phyloP scores from a whole-genome alignment of 805 yeast species.

The Jamesozyma jinghongensis region DNA sequence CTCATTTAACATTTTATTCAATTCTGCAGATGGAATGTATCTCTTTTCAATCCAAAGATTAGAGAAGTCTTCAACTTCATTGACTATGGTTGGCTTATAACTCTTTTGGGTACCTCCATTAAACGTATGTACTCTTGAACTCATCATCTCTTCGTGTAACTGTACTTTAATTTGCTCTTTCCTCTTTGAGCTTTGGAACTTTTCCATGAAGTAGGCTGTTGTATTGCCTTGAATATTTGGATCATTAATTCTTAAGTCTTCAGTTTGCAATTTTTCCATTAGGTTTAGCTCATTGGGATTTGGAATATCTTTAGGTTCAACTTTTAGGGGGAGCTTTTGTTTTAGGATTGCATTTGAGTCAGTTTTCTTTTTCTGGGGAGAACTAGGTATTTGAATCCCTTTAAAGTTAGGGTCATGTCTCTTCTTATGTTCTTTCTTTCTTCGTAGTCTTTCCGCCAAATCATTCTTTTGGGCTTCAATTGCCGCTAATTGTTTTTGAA shows the following conservation, averaged over 20 bases:
- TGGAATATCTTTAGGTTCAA: neutral
- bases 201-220: constrained; percentile 30
- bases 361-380: constrained; percentile 13
- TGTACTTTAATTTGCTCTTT: constrained; percentile 18
- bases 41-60: constrained; percentile 37
- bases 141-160: constrained; percentile 23
- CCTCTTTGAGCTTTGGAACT: constrained; percentile 21
- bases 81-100: constrained; percentile 26
- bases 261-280: neutral
- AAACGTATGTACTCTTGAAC: constrained; percentile 35
- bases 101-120: constrained; percentile 14
- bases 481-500: constrained; percentile 17
- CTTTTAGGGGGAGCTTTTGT: neutral
- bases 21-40: constrained; percentile 33
- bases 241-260: constrained; percentile 1
- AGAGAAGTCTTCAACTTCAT: constrained; percentile 41
- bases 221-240: constrained; percentile 1
- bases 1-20: constrained; percentile 36
- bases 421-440: constrained; percentile 11
- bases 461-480: constrained; percentile 22
- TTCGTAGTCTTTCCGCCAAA: constrained; percentile 18
- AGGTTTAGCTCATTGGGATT: constrained; percentile 11
- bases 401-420: constrained; percentile 19
- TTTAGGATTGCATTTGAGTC: neutral
- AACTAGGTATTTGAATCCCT: constrained; percentile 18